Base-by-base conservation (phyloP, 805 yeast genomes). In the Priceomyces fermenticarens region DNA sequence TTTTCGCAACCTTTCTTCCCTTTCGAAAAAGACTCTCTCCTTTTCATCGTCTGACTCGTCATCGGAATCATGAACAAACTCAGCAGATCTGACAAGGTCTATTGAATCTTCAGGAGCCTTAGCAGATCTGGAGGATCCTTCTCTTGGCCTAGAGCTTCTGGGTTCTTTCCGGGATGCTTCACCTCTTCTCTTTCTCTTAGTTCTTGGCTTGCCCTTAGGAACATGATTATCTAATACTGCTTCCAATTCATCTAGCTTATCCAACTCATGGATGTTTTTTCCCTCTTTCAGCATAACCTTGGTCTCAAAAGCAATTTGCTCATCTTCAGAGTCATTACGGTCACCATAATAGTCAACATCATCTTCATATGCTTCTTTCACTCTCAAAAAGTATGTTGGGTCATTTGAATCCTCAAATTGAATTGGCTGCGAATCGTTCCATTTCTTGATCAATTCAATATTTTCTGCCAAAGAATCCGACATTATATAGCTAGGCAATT, bases 11-110 rank as follows among this genome's bases (percentile, higher is more conserved):
- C 64, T 58, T 41, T 67, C 66, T 50, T 84, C 90, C 43, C 77
- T 70, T 32, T 60, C 80, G 53, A 76, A 83, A 53, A 83, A 83
- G 25, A 51, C 69, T 2, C 52, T 54, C 38, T 73, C 78, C 31
- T 67, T 66, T 35, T 80, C 87, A 10, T 70, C 78, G 51, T 81
- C 87, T 4, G 77, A 69, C 9, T 74, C 81, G 51, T 81, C 86
- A 53, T 82, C 88, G 2, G 86, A 80, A 39, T 75, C 83, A 38
- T 66, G 66, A 35, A 83, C 74, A 47, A 61, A 75, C 41, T 75
- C 80, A 3, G 81, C 62, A 1, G 88, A 82, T 33, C 73, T 67
- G 38, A 60, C 52, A 5, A 51, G 47, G 4, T 41, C 50, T 35
- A 44, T 42, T 13, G 26, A 37, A 13, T 32, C 26, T 12, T 32